Base-by-base conservation (phyloP, 129 eudicot genomes). In the Artemisia argyi region DNA sequence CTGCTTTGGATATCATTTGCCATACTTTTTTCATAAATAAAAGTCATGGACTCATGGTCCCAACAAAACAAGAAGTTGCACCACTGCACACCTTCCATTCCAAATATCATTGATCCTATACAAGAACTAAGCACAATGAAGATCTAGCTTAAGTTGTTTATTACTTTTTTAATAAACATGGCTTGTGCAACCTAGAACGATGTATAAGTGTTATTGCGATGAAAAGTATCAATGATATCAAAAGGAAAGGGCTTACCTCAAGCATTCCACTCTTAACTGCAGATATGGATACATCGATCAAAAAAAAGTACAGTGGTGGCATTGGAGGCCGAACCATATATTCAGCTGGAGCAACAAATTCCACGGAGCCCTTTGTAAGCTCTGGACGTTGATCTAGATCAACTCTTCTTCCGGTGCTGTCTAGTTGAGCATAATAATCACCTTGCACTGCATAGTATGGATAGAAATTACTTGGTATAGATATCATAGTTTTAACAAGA, bases 301-400 rank as follows among this genome's bases (percentile, higher is more conserved):
- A 82, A 71, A 94, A 94, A 77, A 88, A 94, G 65, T 85, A 90
- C 20, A 83, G 73, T 17, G 99, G 96, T 7, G 99, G 99, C 99
- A 94, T 94, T 55, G 99, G 99, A 54, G 97, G 99, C 79, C 99
- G 97, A 80, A 94, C 99, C 99, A 94, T 94, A 61, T 94, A 94
- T 57, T 94, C 99, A 78, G 99, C 92, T 77, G 99, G 97, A 49
- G 99, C 99, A 83, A 94, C 83, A 76, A 87, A 94, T 39, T 94
- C 99, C 48, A 90, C 97, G 54, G 97, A 90, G 49, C 99, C 99
- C 78, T 88, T 85, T 24, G 72, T 90, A 73, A 94, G 99, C 80
- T 94, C 99, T 11, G 99, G 99, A 20, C 89, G 87, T 85, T 90
- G 97, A 82, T 88, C 90, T 71, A 91, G 62, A 78, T 94, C 99